Conservation (phyloP, 2,329 filamentous ascomycete species). For the Trichoderma semiorbis region DNA sequence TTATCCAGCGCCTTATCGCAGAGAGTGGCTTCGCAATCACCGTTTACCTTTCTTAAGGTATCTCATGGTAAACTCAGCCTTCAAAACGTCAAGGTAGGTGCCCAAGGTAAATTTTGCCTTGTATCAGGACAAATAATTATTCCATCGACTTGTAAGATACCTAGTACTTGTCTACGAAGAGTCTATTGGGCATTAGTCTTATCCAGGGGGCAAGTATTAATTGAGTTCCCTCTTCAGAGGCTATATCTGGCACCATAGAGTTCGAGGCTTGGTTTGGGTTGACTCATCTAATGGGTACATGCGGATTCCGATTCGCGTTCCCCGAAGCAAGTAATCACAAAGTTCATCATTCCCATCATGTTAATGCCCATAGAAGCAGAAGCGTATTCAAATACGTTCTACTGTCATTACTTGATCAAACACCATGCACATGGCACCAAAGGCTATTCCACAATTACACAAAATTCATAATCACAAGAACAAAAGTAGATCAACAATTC, state of each 20-base stretch:
- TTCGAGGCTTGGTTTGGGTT: accelerated
- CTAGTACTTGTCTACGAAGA: too few species aligned
- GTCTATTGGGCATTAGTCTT: too few species aligned
- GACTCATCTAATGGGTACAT: neutral
- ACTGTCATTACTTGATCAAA: too few species aligned
- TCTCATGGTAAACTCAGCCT: neutral
- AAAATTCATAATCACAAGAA: neutral
- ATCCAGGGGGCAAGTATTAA: neutral
- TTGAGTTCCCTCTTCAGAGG: neutral
- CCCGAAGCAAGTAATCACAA: neutral
- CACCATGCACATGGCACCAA: too few species aligned
- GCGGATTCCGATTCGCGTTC: neutral
- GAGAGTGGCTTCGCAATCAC: neutral
- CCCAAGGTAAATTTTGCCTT: neutral
- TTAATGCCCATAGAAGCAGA: too few species aligned
- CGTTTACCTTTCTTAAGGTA: neutral
- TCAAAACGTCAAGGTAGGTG: neutral
- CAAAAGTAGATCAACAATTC: neutral
- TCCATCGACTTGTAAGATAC: too few species aligned
- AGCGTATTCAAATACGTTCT: too few species aligned
- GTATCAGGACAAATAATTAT: neutral
- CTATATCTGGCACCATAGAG: neutral
- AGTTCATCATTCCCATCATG: neutral
- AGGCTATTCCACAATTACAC: neutral
- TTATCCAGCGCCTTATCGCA: neutral